These are phyloP conservation scores for Micromonas commoda DNA, from an alignment of 139 green algal species.

Conservation along the genomic window DNA sequence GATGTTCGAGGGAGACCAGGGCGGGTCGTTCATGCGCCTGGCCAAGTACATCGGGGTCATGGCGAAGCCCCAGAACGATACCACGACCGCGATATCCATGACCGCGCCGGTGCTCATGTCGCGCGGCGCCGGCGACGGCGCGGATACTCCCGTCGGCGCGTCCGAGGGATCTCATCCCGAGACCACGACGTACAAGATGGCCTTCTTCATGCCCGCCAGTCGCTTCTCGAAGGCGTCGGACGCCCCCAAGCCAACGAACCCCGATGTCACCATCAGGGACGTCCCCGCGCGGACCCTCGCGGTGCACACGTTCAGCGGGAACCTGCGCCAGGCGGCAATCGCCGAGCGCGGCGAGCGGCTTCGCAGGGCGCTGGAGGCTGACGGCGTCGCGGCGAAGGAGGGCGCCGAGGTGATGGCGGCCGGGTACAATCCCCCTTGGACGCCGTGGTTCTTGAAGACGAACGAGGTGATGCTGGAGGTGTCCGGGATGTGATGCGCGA, in stretches of 20 bases:
- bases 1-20: background rate
- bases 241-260: background rate
- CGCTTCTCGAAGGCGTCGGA: background rate
- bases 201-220: background rate
- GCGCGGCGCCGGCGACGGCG: background rate
- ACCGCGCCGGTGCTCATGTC: conserved; percentile 11
- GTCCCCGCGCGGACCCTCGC: background rate
- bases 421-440: conserved; percentile 38
- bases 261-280: background rate
- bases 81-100: background rate
- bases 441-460: conserved; percentile 29
- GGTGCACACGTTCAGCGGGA: background rate
- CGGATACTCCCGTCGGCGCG: background rate
- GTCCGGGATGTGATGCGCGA: background rate
- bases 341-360: background rate
- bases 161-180: background rate
- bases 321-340: background rate
- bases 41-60: conserved; percentile 21
- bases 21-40: conserved; percentile 8
- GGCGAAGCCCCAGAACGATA: background rate
- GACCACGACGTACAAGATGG: background rate
- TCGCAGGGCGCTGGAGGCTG: background rate
- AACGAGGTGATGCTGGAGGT: conserved; percentile 37
- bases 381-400: background rate
- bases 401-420: background rate